A percentile compares a stretch with the other conserved stretches of the same genome.
These are phyloP conservation scores for Coemansia umbellata DNA, from an alignment of 192 early-diverging fungal species.

Conservation along the genomic window DNA sequence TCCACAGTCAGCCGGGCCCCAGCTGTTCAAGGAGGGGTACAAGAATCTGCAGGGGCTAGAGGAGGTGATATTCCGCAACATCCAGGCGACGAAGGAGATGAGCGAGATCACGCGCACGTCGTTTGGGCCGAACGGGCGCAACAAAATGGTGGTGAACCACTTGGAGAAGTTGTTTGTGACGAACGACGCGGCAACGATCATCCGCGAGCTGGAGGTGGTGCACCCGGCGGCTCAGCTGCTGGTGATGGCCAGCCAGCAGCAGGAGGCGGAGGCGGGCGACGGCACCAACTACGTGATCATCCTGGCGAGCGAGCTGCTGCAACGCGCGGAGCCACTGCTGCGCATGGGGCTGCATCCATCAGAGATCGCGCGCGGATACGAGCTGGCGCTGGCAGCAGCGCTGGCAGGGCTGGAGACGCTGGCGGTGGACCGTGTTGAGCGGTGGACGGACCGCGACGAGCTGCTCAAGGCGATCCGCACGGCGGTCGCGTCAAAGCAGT, in stretches of 20 bases:
- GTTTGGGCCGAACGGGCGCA: constrained; percentile 92
- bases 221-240: constrained; percentile 96
- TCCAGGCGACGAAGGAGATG: constrained; percentile 90
- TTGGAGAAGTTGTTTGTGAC: constrained; percentile 98
- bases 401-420: constrained; percentile 76
- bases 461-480: constrained; percentile 73
- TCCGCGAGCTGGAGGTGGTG: constrained; percentile 94
- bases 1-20: constrained; percentile 75
- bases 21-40: constrained; percentile 94
- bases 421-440: constrained; percentile 59
- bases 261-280: constrained; percentile 96
- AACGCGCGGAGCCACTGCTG: constrained; percentile 87
- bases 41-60: constrained; percentile 96
- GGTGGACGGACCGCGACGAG: constrained; percentile 50
- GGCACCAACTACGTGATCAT: constrained; percentile 94
- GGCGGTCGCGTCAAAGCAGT: constrained; percentile 90
- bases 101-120: constrained; percentile 92
- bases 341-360: constrained; percentile 93
- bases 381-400: constrained; percentile 79
- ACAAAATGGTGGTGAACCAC: constrained; percentile 99
- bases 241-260: constrained; percentile 95
- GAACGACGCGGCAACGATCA: constrained; percentile 98
- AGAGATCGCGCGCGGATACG: constrained; percentile 94
- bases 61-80: constrained; percentile 93
- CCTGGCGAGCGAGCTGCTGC: constrained; percentile 90